phyloP scores from a whole-genome alignment of 139 green algal species.

The Spirogloea muscicola region DNA sequence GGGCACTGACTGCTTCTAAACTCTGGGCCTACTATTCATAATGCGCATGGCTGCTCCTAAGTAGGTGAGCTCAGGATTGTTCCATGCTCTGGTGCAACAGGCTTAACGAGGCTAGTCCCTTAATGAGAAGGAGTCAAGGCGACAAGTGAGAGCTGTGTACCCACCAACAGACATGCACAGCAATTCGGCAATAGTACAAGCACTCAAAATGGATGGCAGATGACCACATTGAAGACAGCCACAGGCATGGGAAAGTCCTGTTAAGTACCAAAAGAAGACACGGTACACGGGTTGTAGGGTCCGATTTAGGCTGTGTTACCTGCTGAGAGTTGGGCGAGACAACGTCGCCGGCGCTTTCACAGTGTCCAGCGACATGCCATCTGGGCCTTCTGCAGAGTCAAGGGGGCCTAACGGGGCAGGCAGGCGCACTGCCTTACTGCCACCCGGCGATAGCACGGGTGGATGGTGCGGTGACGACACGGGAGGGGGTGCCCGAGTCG shows the following conservation, averaged over 20 bases:
- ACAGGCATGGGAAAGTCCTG: too few relatives aligned
- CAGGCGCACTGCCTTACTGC: background rate
- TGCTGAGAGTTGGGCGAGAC: too few relatives aligned
- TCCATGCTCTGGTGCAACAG: background rate
- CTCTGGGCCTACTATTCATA: background rate
- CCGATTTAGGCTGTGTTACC: too few relatives aligned
- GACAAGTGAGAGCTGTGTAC: too few relatives aligned
- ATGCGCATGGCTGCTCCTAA: background rate
- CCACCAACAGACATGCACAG: too few relatives aligned
- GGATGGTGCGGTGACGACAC: background rate
- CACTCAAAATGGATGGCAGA: too few relatives aligned
- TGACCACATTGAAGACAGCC: too few relatives aligned
- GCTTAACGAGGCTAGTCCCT: background rate
- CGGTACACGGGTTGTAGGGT: too few relatives aligned
- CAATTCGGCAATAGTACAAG: too few relatives aligned
- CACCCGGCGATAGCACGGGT: background rate
- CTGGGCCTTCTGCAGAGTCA: background rate
- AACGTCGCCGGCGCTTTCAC: background rate
- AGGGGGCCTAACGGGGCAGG: background rate
- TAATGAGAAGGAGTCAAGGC: background rate
- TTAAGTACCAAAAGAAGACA: too few relatives aligned
- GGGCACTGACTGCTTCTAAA: too few relatives aligned
- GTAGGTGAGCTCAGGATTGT: background rate
- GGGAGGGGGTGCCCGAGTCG: too few relatives aligned
- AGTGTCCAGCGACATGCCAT: background rate